Conservation (phyloP, 768 basidiomycete species). For the Boletus rubropictus region DNA sequence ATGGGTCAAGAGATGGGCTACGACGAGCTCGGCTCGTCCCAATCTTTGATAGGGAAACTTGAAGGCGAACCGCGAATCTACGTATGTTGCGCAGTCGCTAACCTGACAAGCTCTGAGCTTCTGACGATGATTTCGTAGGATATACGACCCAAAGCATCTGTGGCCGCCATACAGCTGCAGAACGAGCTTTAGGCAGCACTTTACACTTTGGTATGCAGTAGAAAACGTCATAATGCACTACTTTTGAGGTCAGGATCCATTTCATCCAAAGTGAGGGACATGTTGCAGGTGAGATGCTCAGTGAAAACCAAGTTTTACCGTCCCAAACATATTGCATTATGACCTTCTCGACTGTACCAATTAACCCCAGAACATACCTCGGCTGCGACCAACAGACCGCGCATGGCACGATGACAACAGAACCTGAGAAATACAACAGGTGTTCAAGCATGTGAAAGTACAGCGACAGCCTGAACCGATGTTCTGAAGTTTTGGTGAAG, state of each 20-base stretch:
- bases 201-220: slow-evolving; percentile 8
- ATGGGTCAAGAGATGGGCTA: slow-evolving; percentile 16
- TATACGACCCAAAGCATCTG: no score
- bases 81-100: not conserved
- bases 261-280: slow-evolving; percentile 3
- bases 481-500: not conserved
- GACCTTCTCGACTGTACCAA: slow-evolving; percentile 15
- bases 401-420: not conserved
- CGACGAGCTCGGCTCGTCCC: slow-evolving; percentile 1
- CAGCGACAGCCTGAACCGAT: no score
- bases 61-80: not conserved
- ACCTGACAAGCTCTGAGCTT: no score
- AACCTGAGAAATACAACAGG: not conserved
- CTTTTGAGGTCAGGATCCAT: slow-evolving; percentile 8
- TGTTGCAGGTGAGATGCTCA: slow-evolving; percentile 2
- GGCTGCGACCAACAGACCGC: not conserved
- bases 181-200: not conserved
- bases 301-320: slow-evolving; percentile 12
- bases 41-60: slow-evolving; percentile 5
- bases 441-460: not conserved
- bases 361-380: slow-evolving; percentile 15
- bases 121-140: slow-evolving; percentile 5
- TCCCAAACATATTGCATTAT: slow-evolving; percentile 26
- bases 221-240: slow-evolving; percentile 27
- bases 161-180: not conserved